Evolutionary conservation across 768 basidiomycete genomes (phyloP), one percentile per base, ranked within the genome.

Genomic region (Boletus tomentosulus): DNA sequence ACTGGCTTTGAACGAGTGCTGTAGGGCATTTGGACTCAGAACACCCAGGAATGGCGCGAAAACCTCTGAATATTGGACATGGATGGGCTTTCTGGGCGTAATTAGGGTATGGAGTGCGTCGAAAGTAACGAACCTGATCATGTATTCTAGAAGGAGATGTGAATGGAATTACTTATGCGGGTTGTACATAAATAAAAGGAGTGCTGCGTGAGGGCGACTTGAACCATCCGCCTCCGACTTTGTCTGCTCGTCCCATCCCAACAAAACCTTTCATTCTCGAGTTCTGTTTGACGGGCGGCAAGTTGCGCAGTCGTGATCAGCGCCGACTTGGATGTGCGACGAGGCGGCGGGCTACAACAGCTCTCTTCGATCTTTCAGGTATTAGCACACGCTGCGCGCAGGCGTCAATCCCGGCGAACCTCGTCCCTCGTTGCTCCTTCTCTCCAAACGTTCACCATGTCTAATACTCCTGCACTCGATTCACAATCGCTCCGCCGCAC

Each of bases 61-160:
- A 3, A 76, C 78, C 57, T 82, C 78, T 0, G 85, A 76, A 35
- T 71, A 80, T 58, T 82, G 88, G 28, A 80, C 74, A 55, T 86
- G 76, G 44, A 92, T 77, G 3, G 90, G 87, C 33, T 69, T 69
- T 6, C 87, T 81, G 19, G 87, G 89, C 3, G 77, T 77, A 15
- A 92, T 74, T 6, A 90, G 74, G n/a, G 90, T 92, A 62, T 86
- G 82, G 25, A 91, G 71, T 1, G 82, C 83, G 62, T 92, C 90
- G 59, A 92, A 91, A n/a, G 86, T 83, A 44, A 90, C 84, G 7
- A 89, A 72, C 9, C 77, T 80, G 66, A 87, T 80, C 62, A 57
- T 51, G 28, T 9, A 35, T 46, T 50, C 49, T 43, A 53, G 48
- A 50, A 54, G 33, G 42, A 35, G 25, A 24, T 24, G 50, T 41